Evolutionary conservation across 768 basidiomycete species (phyloP).

Genomic region (Dentipellis fragilis): DNA sequence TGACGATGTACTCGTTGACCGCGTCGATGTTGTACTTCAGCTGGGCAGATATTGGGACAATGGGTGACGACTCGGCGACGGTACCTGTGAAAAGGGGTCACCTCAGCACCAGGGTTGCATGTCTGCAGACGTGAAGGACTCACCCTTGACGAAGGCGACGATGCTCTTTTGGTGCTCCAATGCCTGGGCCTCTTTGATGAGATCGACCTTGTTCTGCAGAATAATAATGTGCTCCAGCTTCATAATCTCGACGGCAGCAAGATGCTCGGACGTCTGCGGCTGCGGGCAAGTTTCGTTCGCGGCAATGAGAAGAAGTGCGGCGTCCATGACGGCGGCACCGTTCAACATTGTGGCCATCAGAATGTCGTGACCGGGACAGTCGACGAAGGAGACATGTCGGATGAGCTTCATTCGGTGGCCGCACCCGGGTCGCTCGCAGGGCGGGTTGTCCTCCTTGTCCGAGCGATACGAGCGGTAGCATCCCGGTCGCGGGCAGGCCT

Average conservation of each 20-base stretch:
- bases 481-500: constrained; percentile 85
- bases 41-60: constrained; percentile 98
- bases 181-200: constrained; percentile 92
- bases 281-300: constrained; percentile 99
- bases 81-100: constrained; percentile 49
- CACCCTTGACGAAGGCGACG: constrained; percentile 88
- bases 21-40: constrained; percentile 99
- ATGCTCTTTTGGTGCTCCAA: constrained; percentile 96
- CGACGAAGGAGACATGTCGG: constrained; percentile 97
- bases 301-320: constrained; percentile 88
- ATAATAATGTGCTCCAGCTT: constrained; percentile 97
- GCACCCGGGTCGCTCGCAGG: constrained; percentile 91
- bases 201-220: constrained; percentile 96
- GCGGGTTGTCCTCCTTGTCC: constrained; percentile 88
- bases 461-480: constrained; percentile 92
- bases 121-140: constrained; percentile 7
- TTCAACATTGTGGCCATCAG: constrained; percentile 99
- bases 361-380: constrained; percentile 97
- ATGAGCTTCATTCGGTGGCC: constrained; percentile 83
- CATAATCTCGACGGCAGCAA: constrained; percentile 99
- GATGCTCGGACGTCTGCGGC: constrained; percentile 96
- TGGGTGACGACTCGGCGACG: constrained; percentile 93
- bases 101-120: background rate
- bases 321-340: constrained; percentile 99
- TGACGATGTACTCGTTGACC: constrained; percentile 97